These are phyloP conservation scores for Phaeosphaeria sp. DNA, from an alignment of 2,329 filamentous ascomycete species.

Conservation along the genomic window DNA sequence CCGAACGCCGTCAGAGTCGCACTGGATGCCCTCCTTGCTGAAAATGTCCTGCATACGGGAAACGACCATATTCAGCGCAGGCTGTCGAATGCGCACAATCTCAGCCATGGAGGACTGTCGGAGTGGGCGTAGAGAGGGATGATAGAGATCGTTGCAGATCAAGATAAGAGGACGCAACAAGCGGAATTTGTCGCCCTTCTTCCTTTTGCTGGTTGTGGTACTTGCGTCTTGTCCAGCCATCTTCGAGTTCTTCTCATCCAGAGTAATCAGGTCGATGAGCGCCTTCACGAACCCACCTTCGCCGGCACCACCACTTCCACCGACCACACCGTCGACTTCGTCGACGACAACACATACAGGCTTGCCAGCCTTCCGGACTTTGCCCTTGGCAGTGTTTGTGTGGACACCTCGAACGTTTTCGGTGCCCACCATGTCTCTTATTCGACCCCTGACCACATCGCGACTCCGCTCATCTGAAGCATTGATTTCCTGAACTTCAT, in stretches of 20 bases:
- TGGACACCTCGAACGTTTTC: slow-evolving; percentile 85
- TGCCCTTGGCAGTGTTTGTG: slow-evolving; percentile 58
- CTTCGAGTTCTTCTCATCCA: slow-evolving; percentile 81
- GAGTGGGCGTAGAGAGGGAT: slow-evolving; percentile 83
- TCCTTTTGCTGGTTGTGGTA: slow-evolving; percentile 61
- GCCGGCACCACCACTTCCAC: slow-evolving; percentile 70
- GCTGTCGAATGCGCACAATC: slow-evolving; percentile 89
- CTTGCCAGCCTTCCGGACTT: slow-evolving; percentile 74
- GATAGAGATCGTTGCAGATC: slow-evolving; percentile 97
- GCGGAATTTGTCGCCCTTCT: slow-evolving; percentile 84
- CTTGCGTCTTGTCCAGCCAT: slow-evolving; percentile 43
- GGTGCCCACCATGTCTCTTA: slow-evolving; percentile 89
- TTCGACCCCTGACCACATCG: slow-evolving; percentile 88
- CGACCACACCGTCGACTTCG: slow-evolving; percentile 93
- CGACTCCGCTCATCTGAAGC: slow-evolving; percentile 93
- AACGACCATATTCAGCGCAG: slow-evolving; percentile 84
- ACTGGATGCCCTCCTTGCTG: slow-evolving; percentile 84
- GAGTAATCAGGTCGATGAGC: slow-evolving; percentile 84
- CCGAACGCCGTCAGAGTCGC: slow-evolving; percentile 87
- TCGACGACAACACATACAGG: slow-evolving; percentile 95
- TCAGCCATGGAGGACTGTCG: slow-evolving; percentile 87
- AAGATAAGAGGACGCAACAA: slow-evolving; percentile 88
- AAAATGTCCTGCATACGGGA: slow-evolving; percentile 83
- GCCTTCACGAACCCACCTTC: slow-evolving; percentile 97
- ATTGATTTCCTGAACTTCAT: slow-evolving; percentile 96